Evolutionary conservation across 495 filamentous ascomycete genomes (phyloP).

Genomic region (Parathielavia appendiculata): DNA sequence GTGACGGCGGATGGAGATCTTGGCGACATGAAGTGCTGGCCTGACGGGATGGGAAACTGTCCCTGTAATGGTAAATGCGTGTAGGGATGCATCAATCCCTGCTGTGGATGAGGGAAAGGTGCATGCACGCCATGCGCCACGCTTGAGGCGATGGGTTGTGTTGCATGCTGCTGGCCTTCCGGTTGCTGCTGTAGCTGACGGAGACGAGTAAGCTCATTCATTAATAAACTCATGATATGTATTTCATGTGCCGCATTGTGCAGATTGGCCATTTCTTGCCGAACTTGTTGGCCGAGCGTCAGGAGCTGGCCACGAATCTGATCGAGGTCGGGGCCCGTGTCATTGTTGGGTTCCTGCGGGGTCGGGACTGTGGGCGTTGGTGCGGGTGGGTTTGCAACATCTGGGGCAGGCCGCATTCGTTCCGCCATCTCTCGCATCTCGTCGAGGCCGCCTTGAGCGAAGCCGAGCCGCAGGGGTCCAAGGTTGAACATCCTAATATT

Average conservation of each 20-base stretch:
- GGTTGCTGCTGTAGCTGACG: conserved; percentile 31
- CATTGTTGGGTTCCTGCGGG: conserved; percentile 14
- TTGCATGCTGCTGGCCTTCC: conserved; percentile 14
- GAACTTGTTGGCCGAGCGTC: conserved; percentile 60
- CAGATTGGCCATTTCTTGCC: conserved; percentile 42
- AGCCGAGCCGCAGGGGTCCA: conserved; percentile 55
- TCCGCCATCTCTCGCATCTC: conserved; percentile 46
- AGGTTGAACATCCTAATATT: conserved; percentile 54
- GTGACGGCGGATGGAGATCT: conserved; percentile 35
- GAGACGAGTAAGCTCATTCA: conserved; percentile 35
- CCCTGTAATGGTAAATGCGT: conserved; percentile 12
- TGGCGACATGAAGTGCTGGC: conserved; percentile 12
- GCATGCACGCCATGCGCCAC: not conserved
- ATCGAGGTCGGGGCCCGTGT: conserved; percentile 21
- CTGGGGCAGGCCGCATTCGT: conserved; percentile 32
- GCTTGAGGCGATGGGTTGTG: not conserved
- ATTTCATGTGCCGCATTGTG: conserved; percentile 54
- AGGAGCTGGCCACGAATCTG: conserved; percentile 53
- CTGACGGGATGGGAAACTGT: conserved; percentile 8
- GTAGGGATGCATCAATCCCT: conserved; percentile 5
- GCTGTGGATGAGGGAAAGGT: conserved; percentile 15
- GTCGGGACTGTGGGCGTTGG: conserved; percentile 26
- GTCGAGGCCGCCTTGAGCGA: conserved; percentile 47
- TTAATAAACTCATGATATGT: conserved; percentile 49
- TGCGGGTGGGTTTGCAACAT: conserved; percentile 15